Evolutionary conservation across 352 stramenopile species (phyloP).

Genomic region (Phytophthora pistaciae): DNA sequence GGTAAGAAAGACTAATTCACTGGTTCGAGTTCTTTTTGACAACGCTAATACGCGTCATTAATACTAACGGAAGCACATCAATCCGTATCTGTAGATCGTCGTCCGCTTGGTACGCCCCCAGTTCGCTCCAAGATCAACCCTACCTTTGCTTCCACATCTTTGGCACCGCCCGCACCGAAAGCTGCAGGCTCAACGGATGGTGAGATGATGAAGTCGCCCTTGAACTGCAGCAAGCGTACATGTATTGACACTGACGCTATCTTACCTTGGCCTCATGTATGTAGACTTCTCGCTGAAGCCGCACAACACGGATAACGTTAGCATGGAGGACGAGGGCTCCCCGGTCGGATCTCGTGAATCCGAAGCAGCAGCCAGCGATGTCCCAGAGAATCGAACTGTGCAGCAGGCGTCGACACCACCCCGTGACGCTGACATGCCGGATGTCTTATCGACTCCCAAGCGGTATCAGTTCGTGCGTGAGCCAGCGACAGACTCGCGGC

Average conservation of each 20-base stretch:
- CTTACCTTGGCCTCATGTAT: background rate
- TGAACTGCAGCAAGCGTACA: background rate
- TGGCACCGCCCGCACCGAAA: slow-evolving; percentile 27
- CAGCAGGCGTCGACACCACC: slow-evolving; percentile 46
- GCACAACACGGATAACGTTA: slow-evolving; percentile 26
- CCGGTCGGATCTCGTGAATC: slow-evolving; percentile 34
- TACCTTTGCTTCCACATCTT: slow-evolving; percentile 47
- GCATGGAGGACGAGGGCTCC: slow-evolving; percentile 17
- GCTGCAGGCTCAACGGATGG: slow-evolving; percentile 47
- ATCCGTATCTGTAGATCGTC: slow-evolving; percentile 42
- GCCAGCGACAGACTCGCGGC: slow-evolving; percentile 66
- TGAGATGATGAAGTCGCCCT: slow-evolving; percentile 22
- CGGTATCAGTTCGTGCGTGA: slow-evolving; percentile 84
- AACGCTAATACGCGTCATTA: slow-evolving; percentile 20
- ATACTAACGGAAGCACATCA: slow-evolving; percentile 36
- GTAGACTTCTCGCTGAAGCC: slow-evolving; percentile 61
- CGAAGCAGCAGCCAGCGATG: slow-evolving; percentile 20
- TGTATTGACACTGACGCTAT: slow-evolving; percentile 7
- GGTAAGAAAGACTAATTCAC: slow-evolving; percentile 46
- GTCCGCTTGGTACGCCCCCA: slow-evolving; percentile 52
- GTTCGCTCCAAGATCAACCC: slow-evolving; percentile 61
- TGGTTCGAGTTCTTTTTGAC: slow-evolving; percentile 27
- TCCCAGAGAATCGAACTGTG: slow-evolving; percentile 37
- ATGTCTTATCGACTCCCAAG: slow-evolving; percentile 70
- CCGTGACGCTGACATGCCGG: slow-evolving; percentile 31